Evolutionary conservation across 176 grass and related monocot genomes (phyloP).

Genomic region (Pontederia crassipes): DNA sequence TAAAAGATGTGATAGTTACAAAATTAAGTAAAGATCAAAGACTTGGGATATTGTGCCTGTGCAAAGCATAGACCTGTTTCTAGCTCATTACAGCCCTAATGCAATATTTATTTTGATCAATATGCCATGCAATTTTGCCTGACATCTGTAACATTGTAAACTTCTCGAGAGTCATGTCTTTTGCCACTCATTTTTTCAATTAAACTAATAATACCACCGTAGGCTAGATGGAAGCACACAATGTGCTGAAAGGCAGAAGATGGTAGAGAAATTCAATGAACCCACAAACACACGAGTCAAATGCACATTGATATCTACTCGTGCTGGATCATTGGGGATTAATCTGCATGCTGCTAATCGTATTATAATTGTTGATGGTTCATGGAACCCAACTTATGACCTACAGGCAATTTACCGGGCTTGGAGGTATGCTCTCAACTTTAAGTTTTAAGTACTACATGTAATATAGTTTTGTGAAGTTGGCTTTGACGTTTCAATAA

Average conservation of each 20-base stretch:
- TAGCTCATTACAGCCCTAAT: no score
- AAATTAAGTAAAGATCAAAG: no score
- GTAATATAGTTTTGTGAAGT: slow-evolving; percentile 19
- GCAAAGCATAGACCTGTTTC: no score
- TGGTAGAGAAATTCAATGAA: slow-evolving; percentile 91
- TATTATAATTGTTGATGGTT: slow-evolving; percentile 90
- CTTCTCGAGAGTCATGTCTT: background rate
- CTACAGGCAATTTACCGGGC: slow-evolving; percentile 96
- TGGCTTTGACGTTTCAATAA: background rate
- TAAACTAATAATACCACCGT: background rate
- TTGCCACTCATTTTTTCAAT: background rate
- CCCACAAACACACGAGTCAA: slow-evolving; percentile 70
- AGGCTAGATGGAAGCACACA: slow-evolving; percentile 95
- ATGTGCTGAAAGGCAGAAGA: slow-evolving; percentile 78
- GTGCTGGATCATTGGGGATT: slow-evolving; percentile 94
- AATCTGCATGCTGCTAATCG: slow-evolving; percentile 97
- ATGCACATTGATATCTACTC: slow-evolving; percentile 92
- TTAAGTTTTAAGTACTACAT: slow-evolving; percentile 12
- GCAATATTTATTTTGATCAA: no score
- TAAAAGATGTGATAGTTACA: no score
- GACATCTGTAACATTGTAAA: no score
- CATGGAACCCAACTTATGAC: slow-evolving; percentile 99
- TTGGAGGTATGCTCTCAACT: slow-evolving; percentile 65
- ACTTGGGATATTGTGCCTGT: no score
- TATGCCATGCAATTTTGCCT: no score